These are phyloP conservation scores for Hydrangea macrophylla DNA, from an alignment of 148 eudicot species.

Conservation along the genomic window DNA sequence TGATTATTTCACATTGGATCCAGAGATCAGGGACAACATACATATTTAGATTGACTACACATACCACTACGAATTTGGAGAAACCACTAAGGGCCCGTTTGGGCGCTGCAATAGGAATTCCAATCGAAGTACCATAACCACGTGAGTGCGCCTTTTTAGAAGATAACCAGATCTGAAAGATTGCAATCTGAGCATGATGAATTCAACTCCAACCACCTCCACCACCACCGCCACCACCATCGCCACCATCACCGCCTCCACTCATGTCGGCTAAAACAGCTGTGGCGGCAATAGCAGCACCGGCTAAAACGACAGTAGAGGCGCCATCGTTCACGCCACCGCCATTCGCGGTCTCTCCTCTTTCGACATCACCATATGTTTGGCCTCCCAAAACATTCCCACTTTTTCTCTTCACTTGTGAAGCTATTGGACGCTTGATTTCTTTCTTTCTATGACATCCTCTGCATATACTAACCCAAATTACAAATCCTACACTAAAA, in stretches of 20 bases:
- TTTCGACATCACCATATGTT: not conserved
- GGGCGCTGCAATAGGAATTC: too few relatives aligned
- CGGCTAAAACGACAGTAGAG: not conserved
- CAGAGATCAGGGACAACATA: too few relatives aligned
- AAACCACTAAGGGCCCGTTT: too few relatives aligned
- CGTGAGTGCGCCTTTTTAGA: too few relatives aligned
- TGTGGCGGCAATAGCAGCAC: conserved; percentile 5
- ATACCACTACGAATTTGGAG: too few relatives aligned
- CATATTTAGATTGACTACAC: too few relatives aligned
- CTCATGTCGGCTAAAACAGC: not conserved
- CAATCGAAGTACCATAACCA: too few relatives aligned
- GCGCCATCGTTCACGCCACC: not conserved
- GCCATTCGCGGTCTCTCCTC: not conserved
- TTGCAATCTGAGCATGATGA: not conserved
- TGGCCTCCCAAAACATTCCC: not conserved
- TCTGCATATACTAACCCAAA: not conserved
- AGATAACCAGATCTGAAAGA: not conserved
- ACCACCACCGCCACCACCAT: not conserved
- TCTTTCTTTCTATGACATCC: not conserved
- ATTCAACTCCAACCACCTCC: conserved; percentile 4
- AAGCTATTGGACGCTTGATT: not conserved
- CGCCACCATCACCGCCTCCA: not conserved
- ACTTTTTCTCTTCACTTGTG: not conserved
- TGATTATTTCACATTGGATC: too few relatives aligned
- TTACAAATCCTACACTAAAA: not conserved